Conservation (phyloP, 805 yeast genomes). For the Hanseniaspora lachancei region DNA sequence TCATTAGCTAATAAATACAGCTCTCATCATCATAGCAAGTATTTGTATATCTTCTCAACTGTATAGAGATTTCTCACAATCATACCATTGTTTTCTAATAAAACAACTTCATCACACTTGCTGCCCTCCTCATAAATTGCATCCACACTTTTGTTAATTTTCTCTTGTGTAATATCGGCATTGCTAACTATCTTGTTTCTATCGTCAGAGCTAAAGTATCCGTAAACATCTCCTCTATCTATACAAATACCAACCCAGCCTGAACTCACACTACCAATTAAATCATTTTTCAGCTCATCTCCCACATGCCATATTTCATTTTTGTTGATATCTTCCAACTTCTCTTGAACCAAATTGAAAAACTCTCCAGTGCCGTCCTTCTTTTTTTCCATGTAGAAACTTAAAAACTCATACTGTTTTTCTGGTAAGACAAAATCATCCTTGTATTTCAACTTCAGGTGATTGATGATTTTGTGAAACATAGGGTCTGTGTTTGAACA, state of each 20-base stretch:
- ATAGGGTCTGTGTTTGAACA: conserved; percentile 54
- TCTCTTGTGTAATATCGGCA: background rate
- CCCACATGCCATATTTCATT: conserved; percentile 51
- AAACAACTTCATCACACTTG: background rate
- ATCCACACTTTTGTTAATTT: conserved; percentile 3
- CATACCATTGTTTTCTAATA: background rate
- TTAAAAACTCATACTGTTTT: conserved; percentile 33
- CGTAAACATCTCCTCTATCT: conserved; percentile 33
- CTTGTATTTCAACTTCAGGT: conserved; percentile 27
- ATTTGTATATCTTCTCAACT: background rate
- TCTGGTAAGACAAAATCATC: background rate
- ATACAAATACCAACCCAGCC: conserved; percentile 53
- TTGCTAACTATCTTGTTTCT: background rate
- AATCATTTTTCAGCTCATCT: conserved; percentile 45
- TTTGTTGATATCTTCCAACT: conserved; percentile 19
- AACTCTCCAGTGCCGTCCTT: conserved; percentile 40
- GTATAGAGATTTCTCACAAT: conserved; percentile 6
- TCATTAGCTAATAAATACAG: too few species aligned
- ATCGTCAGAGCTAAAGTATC: conserved; percentile 14
- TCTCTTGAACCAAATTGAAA: conserved; percentile 31
- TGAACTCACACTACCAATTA: conserved; percentile 36
- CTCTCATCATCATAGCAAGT: background rate
- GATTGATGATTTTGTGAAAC: conserved; percentile 33
- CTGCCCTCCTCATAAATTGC: background rate
- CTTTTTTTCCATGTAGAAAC: conserved; percentile 41